Evolutionary conservation across 2,329 filamentous ascomycete genomes (phyloP).

Genomic region (Colletotrichum falcatum): DNA sequence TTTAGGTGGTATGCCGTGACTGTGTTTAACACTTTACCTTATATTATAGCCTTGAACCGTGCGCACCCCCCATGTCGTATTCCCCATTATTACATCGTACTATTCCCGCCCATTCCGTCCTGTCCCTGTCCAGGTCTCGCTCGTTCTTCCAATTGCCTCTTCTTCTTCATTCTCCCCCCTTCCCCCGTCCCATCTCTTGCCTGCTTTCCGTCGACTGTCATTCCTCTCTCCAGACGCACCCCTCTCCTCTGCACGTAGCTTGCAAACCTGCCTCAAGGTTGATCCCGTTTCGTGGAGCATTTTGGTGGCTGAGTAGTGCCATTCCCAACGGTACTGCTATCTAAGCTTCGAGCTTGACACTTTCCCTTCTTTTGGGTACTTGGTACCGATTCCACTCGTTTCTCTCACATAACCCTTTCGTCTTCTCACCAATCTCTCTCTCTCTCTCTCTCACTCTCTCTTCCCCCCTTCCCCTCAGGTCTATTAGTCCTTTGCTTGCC

Average conservation of each 20-base stretch:
- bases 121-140: conserved; percentile 10
- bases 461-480: conserved; percentile 1
- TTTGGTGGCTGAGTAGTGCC: conserved; percentile 28
- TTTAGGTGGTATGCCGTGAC: not conserved
- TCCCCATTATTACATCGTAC: conserved; percentile 9
- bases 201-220: not conserved
- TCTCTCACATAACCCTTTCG: conserved; percentile 35
- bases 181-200: conserved; percentile 28
- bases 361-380: conserved; percentile 54
- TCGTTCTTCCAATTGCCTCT: conserved; percentile 23
- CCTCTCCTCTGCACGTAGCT: not conserved
- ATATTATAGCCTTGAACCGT: conserved; percentile 22
- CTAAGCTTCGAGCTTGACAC: not conserved
- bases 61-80: conserved; percentile 10
- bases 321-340: conserved; percentile 11
- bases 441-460: not conserved
- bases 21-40: conserved; percentile 1
- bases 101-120: conserved; percentile 36
- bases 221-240: not conserved
- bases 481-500: conserved; percentile 13
- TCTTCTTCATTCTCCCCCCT: conserved; percentile 12
- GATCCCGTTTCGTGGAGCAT: conserved; percentile 22
- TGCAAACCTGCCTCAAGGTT: conserved; percentile 15
- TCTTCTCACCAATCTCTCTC: not conserved
- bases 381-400: conserved; percentile 68